Evolutionary conservation across 2,329 filamentous ascomycete genomes (phyloP).

Genomic region (Dactylellina parvicollis): DNA sequence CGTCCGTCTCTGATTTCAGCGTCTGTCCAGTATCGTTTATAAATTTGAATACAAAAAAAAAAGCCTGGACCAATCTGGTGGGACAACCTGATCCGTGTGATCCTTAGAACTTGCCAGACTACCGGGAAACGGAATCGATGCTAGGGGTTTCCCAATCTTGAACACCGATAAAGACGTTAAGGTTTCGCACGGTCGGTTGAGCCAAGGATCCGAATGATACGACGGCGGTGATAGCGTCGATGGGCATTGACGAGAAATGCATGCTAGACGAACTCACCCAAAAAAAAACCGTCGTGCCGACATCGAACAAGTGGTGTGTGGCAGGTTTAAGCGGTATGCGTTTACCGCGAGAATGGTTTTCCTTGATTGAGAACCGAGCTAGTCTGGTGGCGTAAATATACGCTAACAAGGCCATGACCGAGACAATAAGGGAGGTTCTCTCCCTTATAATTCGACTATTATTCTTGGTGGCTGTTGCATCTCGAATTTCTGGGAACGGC

Average conservation of each 20-base stretch:
- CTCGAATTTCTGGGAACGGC: background rate
- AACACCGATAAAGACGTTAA: background rate
- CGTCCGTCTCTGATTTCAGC: too few relatives aligned
- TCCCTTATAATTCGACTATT: background rate
- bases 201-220: conserved; percentile 5
- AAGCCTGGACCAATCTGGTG: too few relatives aligned
- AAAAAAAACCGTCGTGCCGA: background rate
- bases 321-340: background rate
- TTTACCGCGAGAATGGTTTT: background rate
- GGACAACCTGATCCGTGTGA: too few relatives aligned
- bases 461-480: background rate
- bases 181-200: background rate
- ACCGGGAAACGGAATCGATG: too few relatives aligned
- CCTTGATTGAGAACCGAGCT: background rate
- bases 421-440: background rate
- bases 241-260: background rate
- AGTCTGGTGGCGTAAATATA: background rate
- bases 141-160: background rate
- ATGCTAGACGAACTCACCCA: background rate
- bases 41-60: too few relatives aligned
- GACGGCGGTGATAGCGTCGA: background rate
- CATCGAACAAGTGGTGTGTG: background rate
- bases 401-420: background rate
- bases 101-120: background rate
- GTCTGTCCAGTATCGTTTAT: too few relatives aligned